phyloP scores from a whole-genome alignment of 73 alveolate genomes.

The Paramecium sexaurelia region DNA sequence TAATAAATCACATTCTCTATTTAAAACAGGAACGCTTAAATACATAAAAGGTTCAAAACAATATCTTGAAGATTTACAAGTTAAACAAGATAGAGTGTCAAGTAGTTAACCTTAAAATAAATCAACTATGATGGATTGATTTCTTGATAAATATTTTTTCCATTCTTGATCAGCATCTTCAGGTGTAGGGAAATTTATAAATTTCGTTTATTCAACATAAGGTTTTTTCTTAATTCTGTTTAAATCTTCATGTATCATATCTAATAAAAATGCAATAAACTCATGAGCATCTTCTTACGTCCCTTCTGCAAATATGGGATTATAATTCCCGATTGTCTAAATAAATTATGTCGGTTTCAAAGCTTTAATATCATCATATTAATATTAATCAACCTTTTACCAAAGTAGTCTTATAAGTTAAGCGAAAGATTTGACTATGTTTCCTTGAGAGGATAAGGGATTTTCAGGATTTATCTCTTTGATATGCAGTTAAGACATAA shows the following conservation, averaged over 20 bases:
- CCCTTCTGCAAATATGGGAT: slow-evolving; percentile 61
- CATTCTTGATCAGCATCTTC: slow-evolving; percentile 90
- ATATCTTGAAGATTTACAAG: background rate
- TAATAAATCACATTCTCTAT: background rate
- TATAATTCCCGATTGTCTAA: slow-evolving; percentile 40
- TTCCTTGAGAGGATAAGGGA: slow-evolving; percentile 94
- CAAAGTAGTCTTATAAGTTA: background rate
- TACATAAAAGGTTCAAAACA: background rate
- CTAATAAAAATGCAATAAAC: slow-evolving; percentile 87
- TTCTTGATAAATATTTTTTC: slow-evolving; percentile 89
- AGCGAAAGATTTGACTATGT: slow-evolving; percentile 45
- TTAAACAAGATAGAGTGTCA: background rate
- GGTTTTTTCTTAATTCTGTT: slow-evolving; percentile 91
- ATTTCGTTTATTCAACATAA: slow-evolving; percentile 80
- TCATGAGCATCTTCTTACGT: slow-evolving; percentile 71
- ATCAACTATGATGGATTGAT: slow-evolving; percentile 94
- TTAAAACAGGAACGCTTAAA: background rate
- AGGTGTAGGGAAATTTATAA: slow-evolving; percentile 77
- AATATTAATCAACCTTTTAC: slow-evolving; percentile 11
- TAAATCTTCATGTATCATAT: slow-evolving; percentile 96
- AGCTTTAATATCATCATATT: slow-evolving; percentile 42
- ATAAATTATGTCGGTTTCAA: slow-evolving; percentile 50
- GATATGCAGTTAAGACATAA: slow-evolving; percentile 72
- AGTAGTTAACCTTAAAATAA: slow-evolving; percentile 85
- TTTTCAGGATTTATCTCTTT: slow-evolving; percentile 89